These are phyloP conservation scores for Penicillium sp. DNA, from an alignment of 2,329 filamentous ascomycete genomes.

Conservation along the genomic window DNA sequence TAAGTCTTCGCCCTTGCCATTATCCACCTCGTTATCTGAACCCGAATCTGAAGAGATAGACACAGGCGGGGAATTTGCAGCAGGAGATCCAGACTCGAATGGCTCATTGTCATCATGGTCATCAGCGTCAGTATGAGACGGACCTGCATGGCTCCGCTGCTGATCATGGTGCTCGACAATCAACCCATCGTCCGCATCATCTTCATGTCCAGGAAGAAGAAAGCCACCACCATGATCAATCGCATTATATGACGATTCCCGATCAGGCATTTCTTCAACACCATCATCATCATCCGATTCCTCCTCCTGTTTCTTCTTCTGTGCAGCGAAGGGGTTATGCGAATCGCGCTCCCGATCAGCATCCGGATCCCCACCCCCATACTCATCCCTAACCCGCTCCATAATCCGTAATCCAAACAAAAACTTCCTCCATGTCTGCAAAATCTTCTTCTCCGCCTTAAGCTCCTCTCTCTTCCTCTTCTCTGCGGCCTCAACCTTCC, in stretches of 20 bases:
- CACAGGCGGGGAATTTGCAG: conserved; percentile 1
- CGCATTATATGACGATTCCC: conserved; percentile 12
- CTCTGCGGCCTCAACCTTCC: conserved; percentile 74
- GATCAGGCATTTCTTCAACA: conserved; percentile 12
- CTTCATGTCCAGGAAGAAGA: conserved; percentile 21
- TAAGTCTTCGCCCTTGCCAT: conserved; percentile 8
- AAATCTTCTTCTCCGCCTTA: conserved; percentile 70
- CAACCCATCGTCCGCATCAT: conserved; percentile 26
- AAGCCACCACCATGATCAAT: conserved; percentile 30
- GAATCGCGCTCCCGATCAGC: conserved; percentile 32
- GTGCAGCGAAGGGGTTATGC: conserved; percentile 37
- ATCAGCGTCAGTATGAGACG: not conserved
- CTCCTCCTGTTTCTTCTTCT: conserved; percentile 10
- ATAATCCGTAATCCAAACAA: conserved; percentile 80
- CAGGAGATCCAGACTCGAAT: not conserved
- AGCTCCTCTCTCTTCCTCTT: conserved; percentile 74
- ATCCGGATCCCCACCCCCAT: conserved; percentile 55
- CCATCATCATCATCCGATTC: conserved; percentile 7
- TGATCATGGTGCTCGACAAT: conserved; percentile 30
- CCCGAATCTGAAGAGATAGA: conserved; percentile 13
- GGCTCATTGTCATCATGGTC: conserved; percentile 8
- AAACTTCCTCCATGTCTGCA: conserved; percentile 82
- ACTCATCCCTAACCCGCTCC: conserved; percentile 72
- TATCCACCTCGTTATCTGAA: conserved; percentile 9
- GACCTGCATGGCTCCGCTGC: not conserved